These are phyloP conservation scores for Peterozyma xylosa DNA, from an alignment of 805 yeast species.

Conservation along the genomic window DNA sequence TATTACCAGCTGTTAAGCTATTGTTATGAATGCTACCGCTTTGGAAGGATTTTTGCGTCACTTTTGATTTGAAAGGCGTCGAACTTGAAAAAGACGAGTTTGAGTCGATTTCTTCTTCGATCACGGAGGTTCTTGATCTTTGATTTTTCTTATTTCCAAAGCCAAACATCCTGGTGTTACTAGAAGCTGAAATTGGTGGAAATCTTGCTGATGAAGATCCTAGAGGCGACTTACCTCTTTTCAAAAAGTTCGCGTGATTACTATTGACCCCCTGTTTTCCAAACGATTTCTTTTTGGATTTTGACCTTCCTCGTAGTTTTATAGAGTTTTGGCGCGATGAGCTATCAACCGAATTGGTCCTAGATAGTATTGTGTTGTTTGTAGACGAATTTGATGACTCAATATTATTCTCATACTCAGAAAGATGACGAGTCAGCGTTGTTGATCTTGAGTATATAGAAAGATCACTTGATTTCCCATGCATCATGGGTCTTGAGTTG, in stretches of 20 bases:
- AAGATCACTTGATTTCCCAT: conserved; percentile 23
- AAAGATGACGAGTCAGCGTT: neutral
- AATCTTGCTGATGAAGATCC: conserved; percentile 9
- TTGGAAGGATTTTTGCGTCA: too few species aligned
- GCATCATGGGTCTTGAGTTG: conserved; percentile 15
- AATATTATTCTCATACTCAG: conserved; percentile 9
- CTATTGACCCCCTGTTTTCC: neutral
- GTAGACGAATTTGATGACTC: conserved; percentile 26
- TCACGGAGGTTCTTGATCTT: conserved; percentile 5
- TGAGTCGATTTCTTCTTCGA: conserved; percentile 8
- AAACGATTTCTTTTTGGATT: conserved; percentile 17
- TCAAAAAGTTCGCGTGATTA: conserved; percentile 9
- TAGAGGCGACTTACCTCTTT: conserved; percentile 25
- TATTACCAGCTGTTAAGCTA: too few species aligned
- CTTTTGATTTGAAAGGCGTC: neutral
- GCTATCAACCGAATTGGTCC: conserved; percentile 24
- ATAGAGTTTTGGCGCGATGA: conserved; percentile 18
- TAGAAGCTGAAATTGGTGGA: neutral
- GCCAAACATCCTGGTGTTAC: conserved; percentile 5
- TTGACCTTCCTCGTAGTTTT: conserved; percentile 16
- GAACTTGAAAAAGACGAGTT: conserved; percentile 5
- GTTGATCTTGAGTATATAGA: conserved; percentile 17
- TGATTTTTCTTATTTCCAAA: neutral
- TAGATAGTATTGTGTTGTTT: conserved; percentile 18
- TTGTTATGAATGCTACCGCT: too few species aligned